Evolutionary conservation across 768 basidiomycete genomes (phyloP), one percentile per base, ranked within the genome.

Genomic region (Lyophyllum atratum): DNA sequence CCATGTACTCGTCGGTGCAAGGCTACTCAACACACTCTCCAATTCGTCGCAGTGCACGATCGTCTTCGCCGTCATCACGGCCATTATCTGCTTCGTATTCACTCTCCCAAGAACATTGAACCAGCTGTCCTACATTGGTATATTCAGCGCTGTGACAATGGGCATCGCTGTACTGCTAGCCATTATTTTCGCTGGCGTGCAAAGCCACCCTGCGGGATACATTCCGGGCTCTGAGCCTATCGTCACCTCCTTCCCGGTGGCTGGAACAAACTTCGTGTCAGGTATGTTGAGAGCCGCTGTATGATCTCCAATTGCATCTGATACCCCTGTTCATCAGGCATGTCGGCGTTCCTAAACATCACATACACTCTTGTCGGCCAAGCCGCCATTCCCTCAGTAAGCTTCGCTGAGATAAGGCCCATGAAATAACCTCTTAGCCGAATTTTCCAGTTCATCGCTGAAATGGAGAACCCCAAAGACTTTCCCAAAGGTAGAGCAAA

Each of bases 281-380:
- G 75, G 75, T 68, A 37, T n/a, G 70, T 24, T 19, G 39, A 7
- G 17, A n/a, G 10, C 15, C 10, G 15, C 39, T 4, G 17, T n/a
- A 19, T 3, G 34, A 37, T n/a, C 9, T n/a, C n/a, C 15, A 40
- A 4, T 6, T 9, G 7, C 5, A 4, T 40, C 19, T 4, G 19
- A 3, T n/a, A 40, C 39, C 17, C 4, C 42, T 22, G 14, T 53
- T 43, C 7, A 1, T 12, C 46, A 75, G 74, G 74, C 17, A 78
- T 80, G 77, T 73, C 72, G 19, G 78, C 76, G 5, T 79, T 79
- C 62, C 65, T 79, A 44, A 80, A 80, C 64, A 80, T 80, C 40
- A 73, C 70, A 9, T 79, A 77, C 57, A 79, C 78, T 8, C 70
- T 78, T 28, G 72, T 78, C 25, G 79, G 78, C 6, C 79, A 80